Percentiles rank a stretch among this genome's conserved stretches.
phyloP scores from a whole-genome alignment of 176 grass and related monocot genomes.

The Urochloa ruziziensis region DNA sequence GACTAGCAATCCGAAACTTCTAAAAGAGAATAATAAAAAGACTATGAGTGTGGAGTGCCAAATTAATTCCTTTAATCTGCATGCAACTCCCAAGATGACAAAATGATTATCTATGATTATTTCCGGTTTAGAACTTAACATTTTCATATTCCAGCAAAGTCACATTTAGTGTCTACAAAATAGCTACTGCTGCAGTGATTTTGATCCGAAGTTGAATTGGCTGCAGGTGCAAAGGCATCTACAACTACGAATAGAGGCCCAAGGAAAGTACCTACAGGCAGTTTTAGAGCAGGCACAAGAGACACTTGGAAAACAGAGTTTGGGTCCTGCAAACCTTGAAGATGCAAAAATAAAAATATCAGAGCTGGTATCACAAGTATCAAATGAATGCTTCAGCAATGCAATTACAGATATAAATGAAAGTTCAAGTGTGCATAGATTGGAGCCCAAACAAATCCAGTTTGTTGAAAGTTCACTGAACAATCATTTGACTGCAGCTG shows the following conservation, averaged over 20 bases:
- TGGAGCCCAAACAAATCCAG: slow-evolving; percentile 53
- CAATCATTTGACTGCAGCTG: slow-evolving; percentile 54
- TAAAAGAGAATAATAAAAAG: background rate
- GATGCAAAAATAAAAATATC: slow-evolving; percentile 79
- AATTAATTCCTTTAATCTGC: background rate
- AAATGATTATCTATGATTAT: slow-evolving; percentile 13
- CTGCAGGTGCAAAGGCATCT: slow-evolving; percentile 86
- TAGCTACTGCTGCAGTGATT: slow-evolving; percentile 4
- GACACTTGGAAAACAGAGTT: slow-evolving; percentile 75
- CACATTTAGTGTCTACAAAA: slow-evolving; percentile 16
- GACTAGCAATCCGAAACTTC: background rate
- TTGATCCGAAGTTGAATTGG: slow-evolving; percentile 33
- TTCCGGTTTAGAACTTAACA: background rate
- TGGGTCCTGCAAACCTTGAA: slow-evolving; percentile 60
- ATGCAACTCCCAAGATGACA: background rate
- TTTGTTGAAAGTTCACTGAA: slow-evolving; percentile 60
- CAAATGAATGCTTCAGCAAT: slow-evolving; percentile 70
- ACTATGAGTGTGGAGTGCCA: background rate
- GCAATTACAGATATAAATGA: slow-evolving; percentile 38
- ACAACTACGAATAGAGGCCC: slow-evolving; percentile 87
- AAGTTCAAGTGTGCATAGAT: slow-evolving; percentile 48
- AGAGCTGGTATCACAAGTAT: slow-evolving; percentile 69
- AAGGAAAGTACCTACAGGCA: slow-evolving; percentile 91
- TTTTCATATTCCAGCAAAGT: slow-evolving; percentile 11
- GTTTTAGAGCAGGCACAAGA: slow-evolving; percentile 96